Base-by-base conservation (phyloP, 2,329 filamentous ascomycete genomes). In the Aspergillus alliaceus region DNA sequence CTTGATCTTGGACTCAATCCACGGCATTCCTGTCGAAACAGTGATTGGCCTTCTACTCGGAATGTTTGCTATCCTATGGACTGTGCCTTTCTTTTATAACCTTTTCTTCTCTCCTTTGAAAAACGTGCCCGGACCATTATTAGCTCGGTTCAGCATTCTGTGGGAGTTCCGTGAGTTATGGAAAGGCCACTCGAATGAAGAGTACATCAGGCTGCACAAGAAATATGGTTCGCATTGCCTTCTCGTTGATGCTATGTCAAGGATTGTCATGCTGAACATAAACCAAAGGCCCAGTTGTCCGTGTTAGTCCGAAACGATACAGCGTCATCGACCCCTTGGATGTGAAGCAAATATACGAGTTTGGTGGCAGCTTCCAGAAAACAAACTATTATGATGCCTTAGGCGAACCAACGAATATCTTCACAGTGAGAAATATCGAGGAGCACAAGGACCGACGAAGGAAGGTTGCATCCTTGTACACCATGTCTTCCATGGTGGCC, bases 381-480 rank as follows among this genome's bases (percentile, higher is more conserved):
- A 25, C 35, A 1, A 9, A 48, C 5, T 55, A 25, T 6, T 50
- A 37, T 42, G 29, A 48, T 5, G 15, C 11, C 14, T 20, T 32
- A 1, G 50, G 46, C n/a, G 14, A 14, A 4, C 35, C 37, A 42
- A 24, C 3, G 7, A 44, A 53, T n/a, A 20, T 57, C 2, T 57
- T 57, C 18, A 25, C 55, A 2, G 34, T 22, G 3, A 25, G 27
- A 0, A 50, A 57, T 18, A 25, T 27, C 5, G 27, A 46, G 15
- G 32, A 37, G 6, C 55, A 57, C 25, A 24, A 22, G 2, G 22
- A 22, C 18, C 35, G 37, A n/a, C 50, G 50, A 12, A 39, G 56
- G 24, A 60, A 59, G 20, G 48, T 62, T 14, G 53, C 59, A 4
- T 46, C 47, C 3, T 29, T 60, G n/a, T 64, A 62, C 15, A 52